These are phyloP conservation scores for Pseudonectria buxi DNA, from an alignment of 2,329 filamentous ascomycete genomes.

Conservation along the genomic window DNA sequence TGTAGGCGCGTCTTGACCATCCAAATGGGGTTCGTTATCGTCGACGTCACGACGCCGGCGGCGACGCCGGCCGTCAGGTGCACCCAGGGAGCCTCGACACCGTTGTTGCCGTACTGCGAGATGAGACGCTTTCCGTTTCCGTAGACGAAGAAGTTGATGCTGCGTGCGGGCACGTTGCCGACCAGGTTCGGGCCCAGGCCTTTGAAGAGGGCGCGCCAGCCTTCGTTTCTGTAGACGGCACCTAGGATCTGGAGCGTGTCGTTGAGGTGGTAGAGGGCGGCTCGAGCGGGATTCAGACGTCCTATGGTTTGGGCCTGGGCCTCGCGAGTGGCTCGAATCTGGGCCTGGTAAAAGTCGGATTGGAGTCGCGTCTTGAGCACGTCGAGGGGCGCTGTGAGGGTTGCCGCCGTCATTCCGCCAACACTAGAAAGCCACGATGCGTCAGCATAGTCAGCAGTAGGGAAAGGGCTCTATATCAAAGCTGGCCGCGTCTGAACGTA, in stretches of 20 bases:
- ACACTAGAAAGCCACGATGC: slow-evolving; percentile 43
- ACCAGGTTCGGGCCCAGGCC: slow-evolving; percentile 85
- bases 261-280: slow-evolving; percentile 64
- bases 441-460: slow-evolving; percentile 7
- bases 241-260: slow-evolving; percentile 84
- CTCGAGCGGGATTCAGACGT: slow-evolving; percentile 55
- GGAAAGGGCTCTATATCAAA: too few relatives aligned
- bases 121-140: slow-evolving; percentile 85
- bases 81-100: slow-evolving; percentile 64
- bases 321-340: slow-evolving; percentile 63
- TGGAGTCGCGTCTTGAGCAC: slow-evolving; percentile 90
- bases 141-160: slow-evolving; percentile 92
- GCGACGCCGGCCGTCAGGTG: slow-evolving; percentile 70
- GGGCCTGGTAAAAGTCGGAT: slow-evolving; percentile 87
- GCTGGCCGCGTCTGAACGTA: slow-evolving; percentile 36
- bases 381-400: slow-evolving; percentile 90
- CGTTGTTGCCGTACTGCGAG: slow-evolving; percentile 65
- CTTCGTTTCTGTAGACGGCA: slow-evolving; percentile 73
- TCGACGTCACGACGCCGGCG: slow-evolving; percentile 80
- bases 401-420: slow-evolving; percentile 84
- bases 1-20: slow-evolving; percentile 90
- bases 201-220: slow-evolving; percentile 84
- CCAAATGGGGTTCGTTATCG: slow-evolving; percentile 94
- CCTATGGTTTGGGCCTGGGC: slow-evolving; percentile 44
- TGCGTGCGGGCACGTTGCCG: slow-evolving; percentile 80